Conservation (phyloP, 2,329 filamentous ascomycete species). For the Calonectria pauciramosa region DNA sequence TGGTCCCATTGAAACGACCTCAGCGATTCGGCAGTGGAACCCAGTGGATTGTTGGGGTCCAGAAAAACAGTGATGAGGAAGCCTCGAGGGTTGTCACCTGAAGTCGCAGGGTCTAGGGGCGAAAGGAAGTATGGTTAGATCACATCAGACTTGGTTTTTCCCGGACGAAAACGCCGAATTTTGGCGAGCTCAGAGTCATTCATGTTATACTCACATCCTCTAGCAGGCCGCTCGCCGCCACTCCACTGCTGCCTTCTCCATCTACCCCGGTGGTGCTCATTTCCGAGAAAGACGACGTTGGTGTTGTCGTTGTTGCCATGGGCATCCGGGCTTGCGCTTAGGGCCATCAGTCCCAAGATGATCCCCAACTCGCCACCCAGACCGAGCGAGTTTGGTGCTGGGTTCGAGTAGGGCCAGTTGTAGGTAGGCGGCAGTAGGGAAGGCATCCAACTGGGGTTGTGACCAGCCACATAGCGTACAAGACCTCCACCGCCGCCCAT, state of each 20-base stretch:
- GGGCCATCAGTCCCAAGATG: slow-evolving; percentile 57
- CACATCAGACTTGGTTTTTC: not conserved
- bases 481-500: slow-evolving; percentile 30
- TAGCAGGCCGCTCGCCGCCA: slow-evolving; percentile 28
- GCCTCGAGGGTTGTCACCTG: slow-evolving; percentile 45
- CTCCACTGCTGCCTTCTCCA: slow-evolving; percentile 48
- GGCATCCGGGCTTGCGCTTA: slow-evolving; percentile 34
- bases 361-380: slow-evolving; percentile 55
- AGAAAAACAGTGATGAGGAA: slow-evolving; percentile 52
- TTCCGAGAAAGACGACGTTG: slow-evolving; percentile 42
- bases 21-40: slow-evolving; percentile 45
- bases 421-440: slow-evolving; percentile 52
- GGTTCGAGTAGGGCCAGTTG: slow-evolving; percentile 22
- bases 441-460: slow-evolving; percentile 54
- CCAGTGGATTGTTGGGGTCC: slow-evolving; percentile 47
- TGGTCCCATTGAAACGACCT: slow-evolving; percentile 44
- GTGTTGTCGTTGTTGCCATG: slow-evolving; percentile 12
- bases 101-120: slow-evolving; percentile 41
- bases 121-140: not conserved
- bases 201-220: slow-evolving; percentile 44
- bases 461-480: slow-evolving; percentile 49
- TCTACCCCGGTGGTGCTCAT: slow-evolving; percentile 27
- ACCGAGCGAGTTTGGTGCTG: slow-evolving; percentile 44
- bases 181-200: not conserved
- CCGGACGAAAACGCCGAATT: not conserved